Evolutionary conservation across 179 eudicot species (phyloP).

Genomic region (Silene noctiflora): DNA sequence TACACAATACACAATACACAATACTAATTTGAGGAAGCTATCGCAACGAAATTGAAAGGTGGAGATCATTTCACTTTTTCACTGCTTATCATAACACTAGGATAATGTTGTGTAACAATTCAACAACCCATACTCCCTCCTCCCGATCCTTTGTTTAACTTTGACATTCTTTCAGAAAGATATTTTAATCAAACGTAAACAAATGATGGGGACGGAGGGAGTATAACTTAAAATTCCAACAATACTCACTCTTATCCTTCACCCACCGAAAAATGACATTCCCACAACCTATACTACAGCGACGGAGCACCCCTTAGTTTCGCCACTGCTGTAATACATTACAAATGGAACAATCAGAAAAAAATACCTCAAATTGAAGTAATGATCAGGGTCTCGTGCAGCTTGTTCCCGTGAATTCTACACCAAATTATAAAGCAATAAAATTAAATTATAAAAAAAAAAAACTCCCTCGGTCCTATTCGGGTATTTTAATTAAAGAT

Average conservation of each 20-base stretch:
- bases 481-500: too few relatives aligned
- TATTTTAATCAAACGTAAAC: neutral
- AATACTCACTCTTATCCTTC: too few relatives aligned
- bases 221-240: too few relatives aligned
- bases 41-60: neutral
- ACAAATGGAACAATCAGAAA: too few relatives aligned
- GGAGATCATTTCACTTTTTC: neutral
- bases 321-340: too few relatives aligned
- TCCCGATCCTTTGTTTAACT: too few relatives aligned
- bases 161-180: too few relatives aligned
- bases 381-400: conserved; percentile 74
- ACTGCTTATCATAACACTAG: neutral
- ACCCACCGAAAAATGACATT: too few relatives aligned
- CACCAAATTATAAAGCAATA: conserved; percentile 4
- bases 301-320: too few relatives aligned
- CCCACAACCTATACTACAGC: too few relatives aligned
- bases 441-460: conserved; percentile 1
- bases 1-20: neutral
- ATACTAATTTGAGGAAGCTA: neutral
- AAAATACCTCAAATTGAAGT: conserved; percentile 79
- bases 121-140: neutral
- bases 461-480: too few relatives aligned
- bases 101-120: neutral
- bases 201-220: too few relatives aligned
- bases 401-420: conserved; percentile 86